Percentiles rank a stretch among this genome's conserved stretches.
Evolutionary conservation across 495 filamentous ascomycete genomes (phyloP).

Genomic region (Neurospora discreta): DNA sequence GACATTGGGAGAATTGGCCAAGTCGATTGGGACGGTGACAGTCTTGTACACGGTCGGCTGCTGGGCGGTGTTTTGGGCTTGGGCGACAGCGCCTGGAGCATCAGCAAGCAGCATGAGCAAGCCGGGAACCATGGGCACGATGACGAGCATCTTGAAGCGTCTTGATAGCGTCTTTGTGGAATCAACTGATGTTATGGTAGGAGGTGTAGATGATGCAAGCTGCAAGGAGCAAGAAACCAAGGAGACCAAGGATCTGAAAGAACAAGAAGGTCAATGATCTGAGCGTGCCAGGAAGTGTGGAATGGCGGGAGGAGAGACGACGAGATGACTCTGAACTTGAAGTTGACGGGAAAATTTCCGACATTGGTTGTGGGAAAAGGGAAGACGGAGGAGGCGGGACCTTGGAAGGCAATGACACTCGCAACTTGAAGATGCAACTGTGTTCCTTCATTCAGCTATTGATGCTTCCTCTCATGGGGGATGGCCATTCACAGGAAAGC

Average conservation of each 20-base stretch:
- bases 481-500: background rate
- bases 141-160: background rate
- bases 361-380: background rate
- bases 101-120: background rate
- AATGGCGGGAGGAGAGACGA: background rate
- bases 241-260: background rate
- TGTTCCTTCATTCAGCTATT: background rate
- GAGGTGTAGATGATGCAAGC: background rate
- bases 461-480: background rate
- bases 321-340: background rate
- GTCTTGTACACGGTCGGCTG: background rate
- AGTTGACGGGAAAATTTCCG: background rate
- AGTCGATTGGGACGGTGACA: background rate
- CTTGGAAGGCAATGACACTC: background rate
- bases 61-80: background rate
- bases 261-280: background rate
- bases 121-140: background rate
- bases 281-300: background rate
- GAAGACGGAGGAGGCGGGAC: background rate
- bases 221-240: background rate
- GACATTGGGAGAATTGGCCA: background rate
- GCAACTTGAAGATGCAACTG: background rate
- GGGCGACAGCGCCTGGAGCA: background rate
- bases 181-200: background rate
- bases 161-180: background rate